Evolutionary conservation across 1,139 yeast genomes (phyloP).

Genomic region (Pichia cactophila): DNA sequence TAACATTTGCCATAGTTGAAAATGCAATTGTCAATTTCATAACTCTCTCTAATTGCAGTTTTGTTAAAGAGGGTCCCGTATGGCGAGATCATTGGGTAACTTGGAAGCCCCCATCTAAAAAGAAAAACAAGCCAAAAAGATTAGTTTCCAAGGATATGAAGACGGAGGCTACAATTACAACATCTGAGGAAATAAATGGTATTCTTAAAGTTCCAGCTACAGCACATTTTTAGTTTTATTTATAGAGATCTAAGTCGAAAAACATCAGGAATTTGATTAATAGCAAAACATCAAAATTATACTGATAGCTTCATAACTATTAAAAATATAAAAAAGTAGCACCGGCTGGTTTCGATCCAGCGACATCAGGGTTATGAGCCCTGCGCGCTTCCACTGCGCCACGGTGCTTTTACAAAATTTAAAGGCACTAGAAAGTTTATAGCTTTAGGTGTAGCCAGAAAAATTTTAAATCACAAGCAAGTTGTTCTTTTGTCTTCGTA

Average conservation of each 20-base stretch:
- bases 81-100: constrained; percentile 26
- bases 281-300: no score
- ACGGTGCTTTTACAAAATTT: constrained; percentile 18
- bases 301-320: no score
- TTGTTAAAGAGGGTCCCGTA: constrained; percentile 34
- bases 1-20: constrained; percentile 61
- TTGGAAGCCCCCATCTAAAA: constrained; percentile 13
- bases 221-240: constrained; percentile 2
- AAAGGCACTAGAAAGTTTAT: no score
- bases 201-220: constrained; percentile 1
- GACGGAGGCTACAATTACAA: neutral
- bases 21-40: constrained; percentile 67
- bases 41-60: constrained; percentile 51
- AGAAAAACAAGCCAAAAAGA: neutral
- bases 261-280: no score
- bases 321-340: constrained; percentile 41
- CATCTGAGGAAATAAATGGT: neutral
- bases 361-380: constrained; percentile 96
- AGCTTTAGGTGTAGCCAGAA: no score
- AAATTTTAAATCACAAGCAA: no score
- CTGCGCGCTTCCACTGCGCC: constrained; percentile 28
- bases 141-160: neutral
- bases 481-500: no score
- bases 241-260: no score
- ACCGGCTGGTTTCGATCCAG: constrained; percentile 99